Base-by-base conservation (phyloP, 2,329 filamentous ascomycete genomes). In the Cordyceps militaris region DNA sequence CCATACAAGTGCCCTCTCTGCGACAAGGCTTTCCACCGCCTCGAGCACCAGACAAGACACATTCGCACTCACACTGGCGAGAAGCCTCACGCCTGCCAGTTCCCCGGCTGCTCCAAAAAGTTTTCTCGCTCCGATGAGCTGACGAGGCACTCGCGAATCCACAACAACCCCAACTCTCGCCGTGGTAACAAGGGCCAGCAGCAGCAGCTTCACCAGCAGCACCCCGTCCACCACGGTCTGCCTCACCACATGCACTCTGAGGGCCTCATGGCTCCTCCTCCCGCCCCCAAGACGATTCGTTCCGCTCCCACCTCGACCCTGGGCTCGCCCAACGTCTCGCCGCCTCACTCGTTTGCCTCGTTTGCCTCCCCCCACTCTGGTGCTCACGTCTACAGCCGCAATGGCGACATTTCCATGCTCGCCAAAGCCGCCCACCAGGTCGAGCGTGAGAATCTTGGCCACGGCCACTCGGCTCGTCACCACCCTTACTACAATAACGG, bases 1-100 rank as follows among this genome's bases (percentile, higher is more conserved):
- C 93, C 93, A 0, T 99, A 99, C 85, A 97, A 97, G 79, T 99
- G 93, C 74, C 92, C 93, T 61, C 84, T 99, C 62, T 99, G 94
- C 79, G 93, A 97, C 68, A 96, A 97, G 81, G 93, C 94, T 61
- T 99, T 99, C 77, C 94, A 97, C 79, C 91, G 94, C 62, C 82
- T 99, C 43, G 93, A 97, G 78, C 93, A 97, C 73, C 93, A 97
- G 80, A 86, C 83, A 23, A 76, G 81, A 66, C 93, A 99, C 74
- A 97, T 97, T 70, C 86, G 93, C 67, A 97, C 94, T 7, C 93
- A 99, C 74, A 99, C 93, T 0, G 94, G 93, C 67, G 93, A 99
- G 79, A 99, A 97, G 81, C 93, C 93, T 49, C 94, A 97, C 69
- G 92, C 89, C 61, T 99, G 93, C 83, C 87, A 90, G 71, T 97